Evolutionary conservation across 169 alveolate species (phyloP), one percentile per base, ranked within the genome.

Genomic region (Eimeria necatrix): DNA sequence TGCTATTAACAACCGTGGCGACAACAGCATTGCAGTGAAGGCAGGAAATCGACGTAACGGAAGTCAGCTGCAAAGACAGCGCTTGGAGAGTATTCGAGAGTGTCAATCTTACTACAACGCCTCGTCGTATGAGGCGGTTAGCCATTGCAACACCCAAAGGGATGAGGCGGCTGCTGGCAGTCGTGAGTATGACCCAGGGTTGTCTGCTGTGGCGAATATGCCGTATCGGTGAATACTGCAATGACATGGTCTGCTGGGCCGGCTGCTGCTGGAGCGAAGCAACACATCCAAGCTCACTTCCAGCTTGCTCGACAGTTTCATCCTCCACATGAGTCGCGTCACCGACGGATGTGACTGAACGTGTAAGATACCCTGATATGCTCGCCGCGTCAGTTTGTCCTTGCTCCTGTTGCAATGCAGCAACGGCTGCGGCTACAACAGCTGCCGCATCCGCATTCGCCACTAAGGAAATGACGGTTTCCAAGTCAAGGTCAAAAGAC

Each of bases 141-240:
- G 88, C 88, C n/a, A 80, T 64, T 22, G 88, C 88, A 52, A 80
- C 88, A n/a, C 88, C 88, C 24, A 80, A n/a, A 16, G 88, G 88
- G 14, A 80, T n/a, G 20, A 80, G 88, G 49, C 88, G 88, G 51
- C 71, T 51, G 68, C 88, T 80, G n/a, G 88, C 88, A 51, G 88
- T 80, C 49, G 88, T 80, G n/a, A 80, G 88, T 51, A 80, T 60
- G 4, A 80, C 88, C 71, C 88, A 80, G 7, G 88, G 88, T 7
- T 80, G 68, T 6, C 51, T 80, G 88, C 88, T 80, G 61, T 64
- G n/a, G 52, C 88, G 88, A 60, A 48, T 52, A 52, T 76, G 86
- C 61, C 18, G 86, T 64, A 51, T 60, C 71, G 71, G 70, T 3
- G 22, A 80, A 51, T 80, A 70, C 70, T 80, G 88, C 68, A 49